Percentiles rank a stretch among this genome's conserved stretches.
Evolutionary conservation across 2,329 filamentous ascomycete species (phyloP).

Genomic region (Scedosporium boydii): DNA sequence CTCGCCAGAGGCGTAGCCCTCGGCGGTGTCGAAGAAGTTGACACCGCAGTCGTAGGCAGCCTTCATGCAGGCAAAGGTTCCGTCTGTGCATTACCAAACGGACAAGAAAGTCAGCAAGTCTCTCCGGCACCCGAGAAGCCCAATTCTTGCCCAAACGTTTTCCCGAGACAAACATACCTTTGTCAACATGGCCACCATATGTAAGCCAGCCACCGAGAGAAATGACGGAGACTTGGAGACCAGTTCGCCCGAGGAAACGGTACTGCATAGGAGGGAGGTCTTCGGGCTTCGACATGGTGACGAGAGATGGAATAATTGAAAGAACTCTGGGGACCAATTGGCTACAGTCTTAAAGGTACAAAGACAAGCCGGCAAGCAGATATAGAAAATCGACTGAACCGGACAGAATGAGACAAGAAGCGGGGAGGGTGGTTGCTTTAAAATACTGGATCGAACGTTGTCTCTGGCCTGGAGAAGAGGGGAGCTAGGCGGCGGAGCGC

Average conservation of each 20-base stretch:
- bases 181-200: conserved; percentile 63
- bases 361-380: background rate
- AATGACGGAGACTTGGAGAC: conserved; percentile 65
- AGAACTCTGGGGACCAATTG: background rate
- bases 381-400: background rate
- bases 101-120: background rate
- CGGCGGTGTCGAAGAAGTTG: conserved; percentile 56
- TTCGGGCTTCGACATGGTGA: conserved; percentile 23
- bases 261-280: conserved; percentile 53
- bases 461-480: background rate
- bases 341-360: background rate
- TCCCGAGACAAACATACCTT: conserved; percentile 33
- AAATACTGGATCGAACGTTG: background rate
- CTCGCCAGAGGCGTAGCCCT: conserved; percentile 47
- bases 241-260: conserved; percentile 60
- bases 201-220: conserved; percentile 66
- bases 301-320: too few species aligned
- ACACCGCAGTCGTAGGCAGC: conserved; percentile 49
- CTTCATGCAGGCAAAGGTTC: conserved; percentile 50
- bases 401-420: background rate
- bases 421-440: background rate
- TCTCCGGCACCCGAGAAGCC: background rate
- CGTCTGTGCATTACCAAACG: conserved; percentile 17
- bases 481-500: background rate
- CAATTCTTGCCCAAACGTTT: background rate